Conservation (phyloP, 805 yeast genomes). For the Wickerhamiella vanderwaltii region DNA sequence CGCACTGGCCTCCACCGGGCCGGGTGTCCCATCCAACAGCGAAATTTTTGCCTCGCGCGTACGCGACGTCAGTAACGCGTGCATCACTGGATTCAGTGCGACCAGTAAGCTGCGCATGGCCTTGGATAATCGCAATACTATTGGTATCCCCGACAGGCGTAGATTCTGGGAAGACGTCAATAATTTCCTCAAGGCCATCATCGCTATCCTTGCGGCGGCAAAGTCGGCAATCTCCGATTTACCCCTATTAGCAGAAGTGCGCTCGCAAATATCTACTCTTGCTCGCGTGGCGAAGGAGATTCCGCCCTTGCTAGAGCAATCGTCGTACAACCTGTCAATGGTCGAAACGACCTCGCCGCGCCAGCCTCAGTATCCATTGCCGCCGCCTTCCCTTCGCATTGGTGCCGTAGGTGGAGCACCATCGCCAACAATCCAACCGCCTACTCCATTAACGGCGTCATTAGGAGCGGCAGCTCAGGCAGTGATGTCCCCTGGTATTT, state of each 20-base stretch:
- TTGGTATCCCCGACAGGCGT: slow-evolving; percentile 41
- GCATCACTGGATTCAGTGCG: slow-evolving; percentile 71
- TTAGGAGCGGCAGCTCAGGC: slow-evolving; percentile 33
- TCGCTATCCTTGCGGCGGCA: slow-evolving; percentile 71
- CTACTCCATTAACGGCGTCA: slow-evolving; percentile 32
- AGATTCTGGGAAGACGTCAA: slow-evolving; percentile 79
- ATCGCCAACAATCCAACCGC: slow-evolving; percentile 17
- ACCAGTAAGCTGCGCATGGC: slow-evolving; percentile 52
- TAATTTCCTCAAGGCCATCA: slow-evolving; percentile 66
- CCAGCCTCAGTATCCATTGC: neutral
- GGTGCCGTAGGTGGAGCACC: slow-evolving; percentile 2
- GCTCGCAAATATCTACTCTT: slow-evolving; percentile 57
- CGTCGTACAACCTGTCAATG: slow-evolving; percentile 32
- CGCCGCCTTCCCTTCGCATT: neutral
- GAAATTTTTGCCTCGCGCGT: slow-evolving; percentile 46
- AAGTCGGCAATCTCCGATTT: slow-evolving; percentile 71
- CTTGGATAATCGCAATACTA: slow-evolving; percentile 40
- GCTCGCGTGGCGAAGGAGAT: slow-evolving; percentile 88
- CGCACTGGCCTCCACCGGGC: slow-evolving; percentile 19
- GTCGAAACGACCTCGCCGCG: slow-evolving; percentile 1
- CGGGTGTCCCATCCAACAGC: slow-evolving; percentile 8
- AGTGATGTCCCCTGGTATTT: slow-evolving; percentile 19
- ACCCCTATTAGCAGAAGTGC: slow-evolving; percentile 67
- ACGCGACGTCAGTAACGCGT: slow-evolving; percentile 63
- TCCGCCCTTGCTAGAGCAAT: slow-evolving; percentile 67